Evolutionary conservation across 352 stramenopile genomes (phyloP), one percentile per base, ranked within the genome.

Genomic region (Thalassiosira sp.): DNA sequence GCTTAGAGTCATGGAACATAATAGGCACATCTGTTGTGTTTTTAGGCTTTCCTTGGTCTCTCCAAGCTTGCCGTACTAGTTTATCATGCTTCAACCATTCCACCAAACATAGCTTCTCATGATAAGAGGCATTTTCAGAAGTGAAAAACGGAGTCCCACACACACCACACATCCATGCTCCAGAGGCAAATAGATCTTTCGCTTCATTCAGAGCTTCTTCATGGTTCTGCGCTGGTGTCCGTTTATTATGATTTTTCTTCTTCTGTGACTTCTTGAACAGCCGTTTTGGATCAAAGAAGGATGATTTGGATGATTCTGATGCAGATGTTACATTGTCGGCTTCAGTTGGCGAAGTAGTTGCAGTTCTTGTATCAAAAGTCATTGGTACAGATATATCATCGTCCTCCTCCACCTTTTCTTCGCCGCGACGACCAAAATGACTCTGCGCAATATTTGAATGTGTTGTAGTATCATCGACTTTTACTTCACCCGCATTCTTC

Each of bases 81-180:
- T 52, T 64, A 43, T 73, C 33, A 15, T 61, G 57, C 15, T 66
- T 56, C 37, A 33, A 24, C 74, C 78, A 88, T 42, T 72, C 53
- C 0, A 88, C 49, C 13, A 80, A 35, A 59, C 49, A 65, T 15
- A 81, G 22, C 1, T 79, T 43, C 64, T 91, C 85, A 62, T 91
- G 82, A 57, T 28, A 15, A 31, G 81, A 60, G 8, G 82, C 79
- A 37, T 73, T 64, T 40, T 79, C 56, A 18, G 63, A 76, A n/a
- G 79, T 74, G 45, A 54, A 65, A 68, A 91, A 91, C 2, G 67
- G 64, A n/a, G 81, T 82, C 2, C 75, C 81, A 69, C 79, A 89
- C 15, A 89, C 65, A 57, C 85, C 77, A 64, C 85, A 91, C 72
- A 87, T 91, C 81, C 81, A 91, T 22, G 80, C 76, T 49, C 79